A percentile compares a stretch with the other conserved stretches of the same genome.
These are phyloP conservation scores for Camillea tinctor DNA, from an alignment of 2,329 filamentous ascomycete species.

Conservation along the genomic window DNA sequence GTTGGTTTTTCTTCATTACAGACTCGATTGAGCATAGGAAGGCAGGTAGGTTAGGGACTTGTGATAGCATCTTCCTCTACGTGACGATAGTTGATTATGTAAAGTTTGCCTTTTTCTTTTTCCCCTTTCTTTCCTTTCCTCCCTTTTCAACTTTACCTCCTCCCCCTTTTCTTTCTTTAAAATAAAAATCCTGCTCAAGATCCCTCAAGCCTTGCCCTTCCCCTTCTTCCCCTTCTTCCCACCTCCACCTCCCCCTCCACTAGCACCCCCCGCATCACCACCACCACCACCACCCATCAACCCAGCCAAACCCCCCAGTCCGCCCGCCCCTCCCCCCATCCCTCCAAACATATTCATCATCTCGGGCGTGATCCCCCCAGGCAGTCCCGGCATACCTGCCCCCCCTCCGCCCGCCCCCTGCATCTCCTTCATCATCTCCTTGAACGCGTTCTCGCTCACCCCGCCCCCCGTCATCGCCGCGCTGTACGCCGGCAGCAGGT, in stretches of 20 bases:
- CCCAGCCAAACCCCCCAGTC: conserved; percentile 3
- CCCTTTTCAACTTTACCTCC: too few relatives aligned
- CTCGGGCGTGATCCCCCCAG: conserved; percentile 27
- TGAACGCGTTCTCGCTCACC: conserved; percentile 89
- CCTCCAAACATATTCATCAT: conserved; percentile 32
- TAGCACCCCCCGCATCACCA: conserved; percentile 9
- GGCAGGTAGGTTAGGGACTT: too few relatives aligned
- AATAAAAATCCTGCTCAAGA: neutral
- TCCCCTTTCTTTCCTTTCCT: too few relatives aligned
- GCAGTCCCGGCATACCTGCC: conserved; percentile 27
- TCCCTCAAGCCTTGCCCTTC: conserved; percentile 37
- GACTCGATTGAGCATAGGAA: too few relatives aligned
- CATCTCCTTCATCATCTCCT: conserved; percentile 98
- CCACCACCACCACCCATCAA: conserved; percentile 20
- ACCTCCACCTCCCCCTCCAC: conserved; percentile 23
- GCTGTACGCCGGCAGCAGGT: conserved; percentile 81
- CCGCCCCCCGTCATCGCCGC: conserved; percentile 89
- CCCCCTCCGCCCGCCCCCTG: conserved; percentile 46
- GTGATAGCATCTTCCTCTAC: too few relatives aligned
- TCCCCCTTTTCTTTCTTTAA: too few relatives aligned
- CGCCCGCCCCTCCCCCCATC: conserved; percentile 22
- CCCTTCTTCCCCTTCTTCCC: conserved; percentile 50
- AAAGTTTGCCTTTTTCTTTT: too few relatives aligned
- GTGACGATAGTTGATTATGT: too few relatives aligned
- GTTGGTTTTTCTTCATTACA: too few relatives aligned